These are phyloP conservation scores for Uronychia binucleata DNA, from an alignment of 73 alveolate species.

Conservation along the genomic window DNA sequence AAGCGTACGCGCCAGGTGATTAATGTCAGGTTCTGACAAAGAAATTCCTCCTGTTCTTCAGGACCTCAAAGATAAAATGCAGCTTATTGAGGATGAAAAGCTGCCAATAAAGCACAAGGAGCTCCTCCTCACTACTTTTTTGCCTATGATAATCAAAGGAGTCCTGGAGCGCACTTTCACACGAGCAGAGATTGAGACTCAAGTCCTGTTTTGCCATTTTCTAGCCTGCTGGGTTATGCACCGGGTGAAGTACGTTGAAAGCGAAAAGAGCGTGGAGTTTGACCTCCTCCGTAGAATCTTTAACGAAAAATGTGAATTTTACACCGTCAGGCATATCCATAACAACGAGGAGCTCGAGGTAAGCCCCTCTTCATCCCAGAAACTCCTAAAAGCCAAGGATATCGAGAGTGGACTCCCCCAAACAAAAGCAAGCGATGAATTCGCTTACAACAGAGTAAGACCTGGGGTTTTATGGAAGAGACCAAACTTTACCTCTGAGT, in stretches of 20 bases:
- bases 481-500: conserved; percentile 25
- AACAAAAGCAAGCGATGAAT: neutral
- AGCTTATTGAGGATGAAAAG: neutral
- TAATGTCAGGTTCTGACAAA: neutral
- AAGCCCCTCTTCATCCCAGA: neutral
- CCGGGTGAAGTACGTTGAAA: neutral
- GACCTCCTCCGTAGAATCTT: neutral
- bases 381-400: neutral
- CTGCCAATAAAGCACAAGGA: neutral
- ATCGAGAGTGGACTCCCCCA: neutral
- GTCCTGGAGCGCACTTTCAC: neutral
- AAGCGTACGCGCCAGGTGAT: too few species aligned
- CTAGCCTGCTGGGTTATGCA: neutral
- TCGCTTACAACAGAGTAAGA: neutral
- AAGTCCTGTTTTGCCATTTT: neutral
- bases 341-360: neutral
- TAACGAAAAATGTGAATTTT: neutral
- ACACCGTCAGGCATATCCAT: neutral
- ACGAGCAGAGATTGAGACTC: neutral
- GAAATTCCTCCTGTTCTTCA: neutral
- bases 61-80: neutral
- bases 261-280: neutral
- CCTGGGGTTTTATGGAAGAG: neutral
- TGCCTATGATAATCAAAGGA: neutral
- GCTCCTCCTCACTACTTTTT: neutral